These are phyloP conservation scores for Kodamaea sagamina DNA, from an alignment of 805 yeast species.

Conservation along the genomic window DNA sequence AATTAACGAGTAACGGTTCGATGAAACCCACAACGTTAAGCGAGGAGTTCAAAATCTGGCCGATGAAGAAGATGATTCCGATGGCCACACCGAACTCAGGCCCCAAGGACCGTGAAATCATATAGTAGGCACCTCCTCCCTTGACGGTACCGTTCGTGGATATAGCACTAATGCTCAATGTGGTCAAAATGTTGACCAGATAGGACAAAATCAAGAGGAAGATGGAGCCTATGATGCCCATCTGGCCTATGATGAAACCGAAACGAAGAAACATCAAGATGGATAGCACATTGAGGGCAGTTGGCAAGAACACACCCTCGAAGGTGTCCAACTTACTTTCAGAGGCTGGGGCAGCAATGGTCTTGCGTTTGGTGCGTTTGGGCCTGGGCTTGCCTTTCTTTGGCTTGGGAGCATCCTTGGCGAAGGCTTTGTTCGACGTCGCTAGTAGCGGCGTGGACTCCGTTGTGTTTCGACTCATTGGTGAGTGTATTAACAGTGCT, in stretches of 20 bases:
- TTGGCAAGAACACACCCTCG: conserved; percentile 91
- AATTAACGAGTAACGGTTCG: conserved; percentile 83
- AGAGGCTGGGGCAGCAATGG: neutral
- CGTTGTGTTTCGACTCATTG: conserved; percentile 3
- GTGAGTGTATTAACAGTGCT: neutral
- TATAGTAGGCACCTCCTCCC: conserved; percentile 98
- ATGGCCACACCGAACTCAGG: conserved; percentile 99
- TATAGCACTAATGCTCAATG: conserved; percentile 89
- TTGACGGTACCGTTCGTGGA: conserved; percentile 96
- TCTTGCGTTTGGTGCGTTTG: conserved; percentile 5
- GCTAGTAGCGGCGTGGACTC: conserved; percentile 12
- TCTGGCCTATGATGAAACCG: conserved; percentile 93
- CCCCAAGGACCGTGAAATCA: conserved; percentile 93
- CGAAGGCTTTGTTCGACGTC: neutral
- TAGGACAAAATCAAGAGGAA: conserved; percentile 71
- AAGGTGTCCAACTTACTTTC: conserved; percentile 68
- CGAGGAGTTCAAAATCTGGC: conserved; percentile 89
- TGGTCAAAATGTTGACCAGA: conserved; percentile 78
- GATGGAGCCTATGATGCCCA: conserved; percentile 82
- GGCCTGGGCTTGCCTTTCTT: conserved; percentile 2
- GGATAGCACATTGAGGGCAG: conserved; percentile 87
- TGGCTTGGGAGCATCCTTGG: conserved; percentile 1
- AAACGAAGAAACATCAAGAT: conserved; percentile 93
- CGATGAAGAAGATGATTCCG: conserved; percentile 90
- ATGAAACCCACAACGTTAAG: conserved; percentile 94